Evolutionary conservation across 176 grass and related monocot genomes (phyloP).

Genomic region (Dendrocalamus sinicus): DNA sequence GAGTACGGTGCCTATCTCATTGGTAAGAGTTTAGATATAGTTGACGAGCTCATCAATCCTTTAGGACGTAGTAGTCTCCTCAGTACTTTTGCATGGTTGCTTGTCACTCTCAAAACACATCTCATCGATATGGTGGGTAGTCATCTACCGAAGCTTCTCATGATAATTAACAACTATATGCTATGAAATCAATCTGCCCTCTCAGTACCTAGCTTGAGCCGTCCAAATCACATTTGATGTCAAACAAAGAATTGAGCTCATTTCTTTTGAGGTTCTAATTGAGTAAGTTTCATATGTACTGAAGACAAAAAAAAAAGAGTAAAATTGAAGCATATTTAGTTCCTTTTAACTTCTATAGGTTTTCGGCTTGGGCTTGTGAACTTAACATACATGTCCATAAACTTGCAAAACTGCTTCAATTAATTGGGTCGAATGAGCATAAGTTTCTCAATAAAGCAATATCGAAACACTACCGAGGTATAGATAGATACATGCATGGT

Average conservation of each 20-base stretch:
- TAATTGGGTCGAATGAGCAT: background rate
- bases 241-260: background rate
- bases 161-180: constrained; percentile 5
- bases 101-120: background rate
- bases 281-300: no score
- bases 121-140: background rate
- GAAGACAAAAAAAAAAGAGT: no score
- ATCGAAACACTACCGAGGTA: background rate
- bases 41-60: background rate
- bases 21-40: background rate
- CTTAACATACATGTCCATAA: background rate
- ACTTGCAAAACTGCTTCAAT: background rate
- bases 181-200: background rate
- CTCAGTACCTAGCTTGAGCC: background rate
- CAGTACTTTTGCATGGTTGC: background rate
- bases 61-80: background rate
- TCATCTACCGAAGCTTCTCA: constrained; percentile 28
- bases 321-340: background rate
- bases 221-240: constrained; percentile 22
- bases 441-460: background rate
- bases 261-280: background rate
- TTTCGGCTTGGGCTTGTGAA: background rate
- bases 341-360: background rate
- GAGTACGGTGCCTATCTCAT: background rate
- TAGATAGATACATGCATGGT: no score